Percentiles rank a stretch among this genome's conserved stretches.
These are phyloP conservation scores for Globisporangium apiculatum DNA, from an alignment of 352 stramenopile genomes.

Conservation along the genomic window DNA sequence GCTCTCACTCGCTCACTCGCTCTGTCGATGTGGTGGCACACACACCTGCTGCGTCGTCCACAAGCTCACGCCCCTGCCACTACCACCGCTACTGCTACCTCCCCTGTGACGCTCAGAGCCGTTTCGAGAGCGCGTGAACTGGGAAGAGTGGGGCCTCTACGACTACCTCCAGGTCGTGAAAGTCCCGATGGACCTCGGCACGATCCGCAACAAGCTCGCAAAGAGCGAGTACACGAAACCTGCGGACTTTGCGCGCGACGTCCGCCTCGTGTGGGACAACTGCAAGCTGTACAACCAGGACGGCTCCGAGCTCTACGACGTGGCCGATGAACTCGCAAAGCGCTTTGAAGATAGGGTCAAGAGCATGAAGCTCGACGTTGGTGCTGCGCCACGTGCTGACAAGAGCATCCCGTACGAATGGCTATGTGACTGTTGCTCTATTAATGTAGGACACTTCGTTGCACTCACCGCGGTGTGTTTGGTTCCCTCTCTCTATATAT, in stretches of 20 bases:
- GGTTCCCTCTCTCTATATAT: constrained; percentile 5
- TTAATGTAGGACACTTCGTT: too few relatives aligned
- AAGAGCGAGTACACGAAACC: constrained; percentile 85
- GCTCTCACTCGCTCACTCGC: not conserved
- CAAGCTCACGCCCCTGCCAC: too few relatives aligned
- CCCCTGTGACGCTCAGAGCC: constrained; percentile 28
- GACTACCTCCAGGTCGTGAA: constrained; percentile 91
- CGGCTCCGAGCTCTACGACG: constrained; percentile 80
- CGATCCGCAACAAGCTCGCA: constrained; percentile 68
- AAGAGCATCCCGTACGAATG: constrained; percentile 56
- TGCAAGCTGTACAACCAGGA: constrained; percentile 88
- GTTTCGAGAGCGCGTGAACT: constrained; percentile 85
- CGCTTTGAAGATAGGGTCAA: constrained; percentile 87
- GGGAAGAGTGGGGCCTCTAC: constrained; percentile 85
- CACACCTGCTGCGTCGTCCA: not conserved
- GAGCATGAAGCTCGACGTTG: constrained; percentile 73
- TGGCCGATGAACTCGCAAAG: constrained; percentile 80
- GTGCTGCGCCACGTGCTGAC: constrained; percentile 45
- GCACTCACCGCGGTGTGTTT: not conserved
- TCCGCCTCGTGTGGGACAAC: constrained; percentile 84
- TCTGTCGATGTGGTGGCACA: not conserved
- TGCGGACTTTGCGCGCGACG: constrained; percentile 74
- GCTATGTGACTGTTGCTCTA: too few relatives aligned
- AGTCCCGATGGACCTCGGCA: constrained; percentile 89
- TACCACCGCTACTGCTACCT: not conserved